Percentiles rank a stretch among this genome's conserved stretches.
Conservation (phyloP, 2,329 filamentous ascomycete species). For the Stylonectria norvegica region DNA sequence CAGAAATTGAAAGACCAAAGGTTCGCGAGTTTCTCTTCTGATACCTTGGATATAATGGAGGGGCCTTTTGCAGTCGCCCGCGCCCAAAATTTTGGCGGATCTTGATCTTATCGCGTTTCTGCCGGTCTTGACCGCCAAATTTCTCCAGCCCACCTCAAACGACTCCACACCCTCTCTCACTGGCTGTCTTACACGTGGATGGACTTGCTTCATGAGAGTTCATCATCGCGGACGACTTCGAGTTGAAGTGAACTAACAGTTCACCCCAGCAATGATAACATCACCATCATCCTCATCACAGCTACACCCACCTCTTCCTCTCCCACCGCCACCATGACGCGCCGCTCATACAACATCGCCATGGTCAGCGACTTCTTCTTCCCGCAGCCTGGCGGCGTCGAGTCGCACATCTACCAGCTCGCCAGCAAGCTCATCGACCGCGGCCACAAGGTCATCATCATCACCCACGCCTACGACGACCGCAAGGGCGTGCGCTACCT, state of each 20-base stretch:
- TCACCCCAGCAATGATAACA: not conserved
- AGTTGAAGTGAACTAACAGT: too few species aligned
- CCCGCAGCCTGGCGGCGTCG: conserved; percentile 91
- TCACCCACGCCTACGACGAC: conserved; percentile 91
- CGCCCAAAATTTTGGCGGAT: conserved; percentile 35
- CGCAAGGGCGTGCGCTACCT: conserved; percentile 91
- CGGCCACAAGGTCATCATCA: conserved; percentile 95
- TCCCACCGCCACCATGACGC: conserved; percentile 42
- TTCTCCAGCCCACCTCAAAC: conserved; percentile 20
- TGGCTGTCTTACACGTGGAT: conserved; percentile 23
- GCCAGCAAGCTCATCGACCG: conserved; percentile 95
- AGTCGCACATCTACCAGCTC: conserved; percentile 98
- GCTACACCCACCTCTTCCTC: conserved; percentile 7
- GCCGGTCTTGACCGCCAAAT: conserved; percentile 35
- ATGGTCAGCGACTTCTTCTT: conserved; percentile 99
- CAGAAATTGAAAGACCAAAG: not conserved
- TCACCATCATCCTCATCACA: not conserved
- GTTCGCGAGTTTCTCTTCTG: too few species aligned
- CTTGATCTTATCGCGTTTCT: conserved; percentile 36
- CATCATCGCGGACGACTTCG: too few species aligned
- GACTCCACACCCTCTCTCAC: conserved; percentile 16
- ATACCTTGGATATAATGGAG: too few species aligned
- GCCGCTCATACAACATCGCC: conserved; percentile 63
- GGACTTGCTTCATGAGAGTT: too few species aligned
- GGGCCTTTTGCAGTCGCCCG: conserved; percentile 4